A percentile compares a stretch with the other conserved stretches of the same genome.
Conservation (phyloP, 176 grass and related monocot species). For the Paspalum notatum region DNA sequence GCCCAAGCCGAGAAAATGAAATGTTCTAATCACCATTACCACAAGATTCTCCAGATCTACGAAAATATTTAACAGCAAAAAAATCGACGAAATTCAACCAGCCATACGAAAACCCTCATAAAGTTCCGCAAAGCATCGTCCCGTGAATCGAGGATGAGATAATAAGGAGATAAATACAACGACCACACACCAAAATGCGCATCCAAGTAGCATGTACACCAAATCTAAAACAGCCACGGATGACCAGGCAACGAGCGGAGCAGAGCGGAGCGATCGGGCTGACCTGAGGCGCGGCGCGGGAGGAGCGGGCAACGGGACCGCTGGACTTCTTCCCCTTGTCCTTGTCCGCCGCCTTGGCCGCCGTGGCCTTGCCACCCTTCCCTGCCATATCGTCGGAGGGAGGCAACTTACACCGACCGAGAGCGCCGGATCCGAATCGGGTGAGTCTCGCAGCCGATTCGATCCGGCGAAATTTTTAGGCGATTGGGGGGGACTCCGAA, state of each 20-base stretch:
- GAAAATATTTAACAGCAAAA: neutral
- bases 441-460: too few relatives aligned
- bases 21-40: neutral
- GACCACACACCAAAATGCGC: slow-evolving; percentile 11
- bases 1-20: slow-evolving; percentile 1
- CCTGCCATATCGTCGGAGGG: slow-evolving; percentile 49
- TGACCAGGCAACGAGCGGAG: neutral
- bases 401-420: too few relatives aligned
- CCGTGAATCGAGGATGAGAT: neutral
- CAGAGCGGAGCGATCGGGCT: neutral
- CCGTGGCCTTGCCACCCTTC: slow-evolving; percentile 56
- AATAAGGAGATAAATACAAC: neutral
- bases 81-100: neutral
- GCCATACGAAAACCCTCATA: neutral
- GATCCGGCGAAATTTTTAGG: too few relatives aligned
- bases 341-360: slow-evolving; percentile 58
- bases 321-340: slow-evolving; percentile 61
- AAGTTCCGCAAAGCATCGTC: slow-evolving; percentile 1
- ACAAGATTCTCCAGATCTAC: slow-evolving; percentile 31
- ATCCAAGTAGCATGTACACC: neutral
- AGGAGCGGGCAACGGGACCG: slow-evolving; percentile 51
- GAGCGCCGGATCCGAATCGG: too few relatives aligned
- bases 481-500: too few relatives aligned
- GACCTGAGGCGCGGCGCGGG: slow-evolving; percentile 49
- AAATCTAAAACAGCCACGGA: slow-evolving; percentile 10